phyloP scores from a whole-genome alignment of 2,329 filamentous ascomycete species.

The Pezicula carpinea region DNA sequence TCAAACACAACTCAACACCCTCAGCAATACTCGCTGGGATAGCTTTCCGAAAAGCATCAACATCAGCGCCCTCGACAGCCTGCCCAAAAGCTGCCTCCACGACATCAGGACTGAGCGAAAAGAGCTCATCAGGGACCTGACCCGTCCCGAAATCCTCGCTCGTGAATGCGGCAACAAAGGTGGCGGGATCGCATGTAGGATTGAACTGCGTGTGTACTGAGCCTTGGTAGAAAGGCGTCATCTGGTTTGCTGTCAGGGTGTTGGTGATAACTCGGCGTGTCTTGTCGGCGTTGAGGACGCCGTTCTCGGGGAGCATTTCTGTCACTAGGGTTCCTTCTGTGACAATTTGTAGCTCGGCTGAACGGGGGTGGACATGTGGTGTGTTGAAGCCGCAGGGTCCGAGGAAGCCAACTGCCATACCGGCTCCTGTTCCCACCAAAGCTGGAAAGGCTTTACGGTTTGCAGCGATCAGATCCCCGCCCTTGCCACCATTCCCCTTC shows the following conservation, averaged over 20 bases:
- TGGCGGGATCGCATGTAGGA: conserved; percentile 45
- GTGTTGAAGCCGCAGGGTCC: no score
- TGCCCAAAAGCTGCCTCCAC: conserved; percentile 43
- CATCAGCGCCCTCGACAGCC: conserved; percentile 40
- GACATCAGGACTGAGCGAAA: conserved; percentile 40
- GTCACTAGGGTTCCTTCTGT: conserved; percentile 45
- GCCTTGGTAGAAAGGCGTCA: conserved; percentile 51
- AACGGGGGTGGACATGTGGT: no score
- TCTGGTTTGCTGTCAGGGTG: conserved; percentile 39
- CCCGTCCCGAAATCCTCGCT: conserved; percentile 48
- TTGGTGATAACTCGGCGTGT: conserved; percentile 36
- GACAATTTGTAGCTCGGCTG: no score
- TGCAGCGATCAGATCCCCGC: conserved; percentile 44
- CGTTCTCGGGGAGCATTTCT: conserved; percentile 50
- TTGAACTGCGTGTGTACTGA: conserved; percentile 53
- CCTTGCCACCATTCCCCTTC: conserved; percentile 22
- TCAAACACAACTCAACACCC: conserved; percentile 49
- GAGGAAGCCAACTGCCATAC: no score
- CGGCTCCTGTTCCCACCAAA: conserved; percentile 45
- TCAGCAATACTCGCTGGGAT: conserved; percentile 46
- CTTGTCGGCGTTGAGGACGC: conserved; percentile 33
- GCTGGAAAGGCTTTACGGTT: conserved; percentile 55
- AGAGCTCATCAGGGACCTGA: conserved; percentile 45
- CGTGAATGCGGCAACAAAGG: conserved; percentile 46
- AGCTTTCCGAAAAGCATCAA: conserved; percentile 37